A percentile compares a stretch with the other conserved stretches of the same genome.
phyloP scores from a whole-genome alignment of 768 basidiomycete genomes.

The Naganishia friedmannii region DNA sequence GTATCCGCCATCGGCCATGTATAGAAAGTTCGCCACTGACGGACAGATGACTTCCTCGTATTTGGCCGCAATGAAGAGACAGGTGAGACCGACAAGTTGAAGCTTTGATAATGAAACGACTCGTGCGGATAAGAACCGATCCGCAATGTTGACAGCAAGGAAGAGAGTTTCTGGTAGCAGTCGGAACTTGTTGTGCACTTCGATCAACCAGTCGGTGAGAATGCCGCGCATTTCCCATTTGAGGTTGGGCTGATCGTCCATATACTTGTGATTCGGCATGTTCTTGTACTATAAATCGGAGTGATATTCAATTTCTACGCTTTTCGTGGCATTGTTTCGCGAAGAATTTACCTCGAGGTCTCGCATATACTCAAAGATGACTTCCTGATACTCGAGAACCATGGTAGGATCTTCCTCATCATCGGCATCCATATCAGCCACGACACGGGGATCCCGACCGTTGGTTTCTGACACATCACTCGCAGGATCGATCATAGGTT shows the following conservation, averaged over 20 bases:
- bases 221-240: conserved; percentile 86
- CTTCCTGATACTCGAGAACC: conserved; percentile 93
- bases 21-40: conserved; percentile 72
- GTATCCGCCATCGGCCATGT: conserved; percentile 74
- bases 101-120: conserved; percentile 77
- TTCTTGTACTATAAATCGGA: conserved; percentile 60
- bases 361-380: conserved; percentile 89
- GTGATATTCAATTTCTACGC: background rate
- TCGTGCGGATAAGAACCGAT: conserved; percentile 66
- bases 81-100: conserved; percentile 84
- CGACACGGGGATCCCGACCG: conserved; percentile 64
- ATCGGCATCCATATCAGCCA: conserved; percentile 81
- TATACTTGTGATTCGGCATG: conserved; percentile 80
- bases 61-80: conserved; percentile 83
- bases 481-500: conserved; percentile 40
- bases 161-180: conserved; percentile 88
- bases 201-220: conserved; percentile 88
- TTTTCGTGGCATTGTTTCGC: background rate
- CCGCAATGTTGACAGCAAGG: conserved; percentile 77
- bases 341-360: conserved; percentile 66
- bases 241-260: conserved; percentile 73
- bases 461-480: conserved; percentile 29
- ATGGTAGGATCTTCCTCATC: conserved; percentile 91
- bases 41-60: conserved; percentile 91
- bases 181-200: conserved; percentile 81